These are phyloP conservation scores for Helenozyma rhizophorensis DNA, from an alignment of 805 yeast genomes.

Conservation along the genomic window DNA sequence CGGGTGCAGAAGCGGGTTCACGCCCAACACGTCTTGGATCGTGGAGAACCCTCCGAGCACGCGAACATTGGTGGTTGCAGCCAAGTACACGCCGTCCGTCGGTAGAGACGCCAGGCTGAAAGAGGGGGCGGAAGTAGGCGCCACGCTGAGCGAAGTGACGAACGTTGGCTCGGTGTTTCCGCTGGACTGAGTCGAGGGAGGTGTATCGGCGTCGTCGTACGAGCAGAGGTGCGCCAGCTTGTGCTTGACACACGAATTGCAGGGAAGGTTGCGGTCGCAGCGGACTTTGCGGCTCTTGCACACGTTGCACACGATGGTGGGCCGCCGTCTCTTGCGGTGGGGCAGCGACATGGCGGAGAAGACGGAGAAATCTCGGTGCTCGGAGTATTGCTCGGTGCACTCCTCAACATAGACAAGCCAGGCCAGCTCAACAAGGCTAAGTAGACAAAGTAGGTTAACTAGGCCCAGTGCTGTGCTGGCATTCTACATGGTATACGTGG, in stretches of 20 bases:
- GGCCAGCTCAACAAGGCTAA: too few relatives aligned
- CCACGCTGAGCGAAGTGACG: not conserved
- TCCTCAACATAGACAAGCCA: too few relatives aligned
- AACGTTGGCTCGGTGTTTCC: not conserved
- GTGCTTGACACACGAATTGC: constrained; percentile 13
- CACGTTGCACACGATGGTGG: constrained; percentile 5
- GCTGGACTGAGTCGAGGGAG: not conserved
- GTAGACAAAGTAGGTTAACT: too few relatives aligned
- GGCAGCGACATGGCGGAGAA: too few relatives aligned
- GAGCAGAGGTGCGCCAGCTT: constrained; percentile 9
- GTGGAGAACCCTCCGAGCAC: constrained; percentile 3
- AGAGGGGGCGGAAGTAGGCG: too few relatives aligned
- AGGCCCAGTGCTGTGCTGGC: too few relatives aligned
- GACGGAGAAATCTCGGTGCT: too few relatives aligned
- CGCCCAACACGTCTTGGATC: constrained; percentile 7
- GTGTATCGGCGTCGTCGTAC: constrained; percentile 3
- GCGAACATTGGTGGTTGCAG: constrained; percentile 4
- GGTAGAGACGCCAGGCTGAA: too few relatives aligned
- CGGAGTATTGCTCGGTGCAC: too few relatives aligned
- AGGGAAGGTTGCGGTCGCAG: constrained; percentile 14
- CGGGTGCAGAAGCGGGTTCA: constrained; percentile 10
- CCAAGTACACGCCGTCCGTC: constrained; percentile 5
- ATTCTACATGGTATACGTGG: too few relatives aligned
- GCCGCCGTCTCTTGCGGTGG: not conserved
- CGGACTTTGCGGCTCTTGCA: constrained; percentile 14